Evolutionary conservation across 768 basidiomycete genomes (phyloP).

Genomic region (Filobasidium wieringae): DNA sequence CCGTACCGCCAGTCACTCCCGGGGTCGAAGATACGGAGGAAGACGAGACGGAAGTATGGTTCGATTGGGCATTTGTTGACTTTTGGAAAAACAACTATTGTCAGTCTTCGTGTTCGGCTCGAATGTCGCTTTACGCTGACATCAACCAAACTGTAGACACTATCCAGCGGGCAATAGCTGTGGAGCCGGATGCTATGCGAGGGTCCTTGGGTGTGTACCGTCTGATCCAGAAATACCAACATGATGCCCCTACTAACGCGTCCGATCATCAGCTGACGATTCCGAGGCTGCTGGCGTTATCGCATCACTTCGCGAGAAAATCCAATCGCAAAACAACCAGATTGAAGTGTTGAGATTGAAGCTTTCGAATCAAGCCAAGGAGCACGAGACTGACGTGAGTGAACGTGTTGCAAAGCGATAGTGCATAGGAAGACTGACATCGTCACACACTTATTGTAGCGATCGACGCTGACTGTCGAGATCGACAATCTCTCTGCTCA

Average conservation of each 20-base stretch:
- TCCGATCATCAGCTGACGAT: constrained; percentile 40
- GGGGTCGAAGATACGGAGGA: constrained; percentile 49
- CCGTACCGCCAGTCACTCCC: constrained; percentile 13
- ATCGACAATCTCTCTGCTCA: constrained; percentile 33
- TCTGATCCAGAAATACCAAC: background rate
- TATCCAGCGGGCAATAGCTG: constrained; percentile 41
- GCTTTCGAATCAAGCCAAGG: constrained; percentile 28
- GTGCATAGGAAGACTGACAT: background rate
- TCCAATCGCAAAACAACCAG: constrained; percentile 58
- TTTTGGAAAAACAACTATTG: constrained; percentile 98
- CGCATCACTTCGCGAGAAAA: constrained; percentile 67
- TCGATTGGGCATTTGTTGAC: constrained; percentile 95
- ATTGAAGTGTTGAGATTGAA: constrained; percentile 39
- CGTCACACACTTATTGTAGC: constrained; percentile 18
- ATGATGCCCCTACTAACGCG: background rate
- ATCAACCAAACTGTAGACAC: constrained; percentile 33
- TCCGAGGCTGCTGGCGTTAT: constrained; percentile 72
- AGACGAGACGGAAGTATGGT: constrained; percentile 64
- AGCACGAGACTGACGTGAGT: constrained; percentile 36
- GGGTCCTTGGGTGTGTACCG: constrained; percentile 25
- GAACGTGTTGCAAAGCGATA: background rate
- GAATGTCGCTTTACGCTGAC: background rate
- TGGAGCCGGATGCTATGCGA: constrained; percentile 40
- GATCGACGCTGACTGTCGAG: constrained; percentile 26
- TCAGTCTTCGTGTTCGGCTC: constrained; percentile 40